Evolutionary conservation across 75 land plant genomes (phyloP), one percentile per base, ranked within the genome.

Genomic region (Sequoiadendron giganteum): DNA sequence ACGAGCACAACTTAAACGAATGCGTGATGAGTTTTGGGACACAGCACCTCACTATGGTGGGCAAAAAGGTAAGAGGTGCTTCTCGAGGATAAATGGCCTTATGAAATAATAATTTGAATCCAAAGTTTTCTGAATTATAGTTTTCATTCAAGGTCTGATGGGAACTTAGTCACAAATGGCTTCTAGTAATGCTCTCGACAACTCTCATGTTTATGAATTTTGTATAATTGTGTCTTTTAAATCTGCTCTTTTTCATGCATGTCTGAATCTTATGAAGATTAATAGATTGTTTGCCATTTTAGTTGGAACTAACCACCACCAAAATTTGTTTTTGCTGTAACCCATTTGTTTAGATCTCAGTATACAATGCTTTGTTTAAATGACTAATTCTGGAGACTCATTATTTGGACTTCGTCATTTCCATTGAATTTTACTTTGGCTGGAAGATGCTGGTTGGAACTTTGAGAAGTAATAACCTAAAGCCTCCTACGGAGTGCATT

Each of bases 1-100:
- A 16, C 90, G 87, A 89, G 86, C 92, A 70, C 93, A 97, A 80
- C 94, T 97, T 6, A 91, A 88, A 89, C 91, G 90, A 90, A 93
- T 97, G 98, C 93, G 96, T 15, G 98, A 97, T 70, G 98, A 97
- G 83, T 97, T 96, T 80, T 97, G 98, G 97, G 98, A 95, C 65
- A 97, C 98, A 43, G 96, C 96, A 85, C 97, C 97, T 73, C 97
- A 95, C 83, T 97, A 97, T 91, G 98, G 98, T 88, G 98, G 98
- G 16, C 89, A 90, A 88, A 94, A 93, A 92, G 97, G 97, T 96
- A 72, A 1, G 13, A 72, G 76, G 76, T 72, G 34, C 76, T 72
- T 72, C 76, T 72, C 34, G 30, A n/a, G 36, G n/a, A 32, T 30
- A 72, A 11, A 72, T 10, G 10, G 14, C 8, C 11, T 25, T 32